phyloP scores from a whole-genome alignment of 2,329 filamentous ascomycete genomes.

The Neoarthrinium moseri region DNA sequence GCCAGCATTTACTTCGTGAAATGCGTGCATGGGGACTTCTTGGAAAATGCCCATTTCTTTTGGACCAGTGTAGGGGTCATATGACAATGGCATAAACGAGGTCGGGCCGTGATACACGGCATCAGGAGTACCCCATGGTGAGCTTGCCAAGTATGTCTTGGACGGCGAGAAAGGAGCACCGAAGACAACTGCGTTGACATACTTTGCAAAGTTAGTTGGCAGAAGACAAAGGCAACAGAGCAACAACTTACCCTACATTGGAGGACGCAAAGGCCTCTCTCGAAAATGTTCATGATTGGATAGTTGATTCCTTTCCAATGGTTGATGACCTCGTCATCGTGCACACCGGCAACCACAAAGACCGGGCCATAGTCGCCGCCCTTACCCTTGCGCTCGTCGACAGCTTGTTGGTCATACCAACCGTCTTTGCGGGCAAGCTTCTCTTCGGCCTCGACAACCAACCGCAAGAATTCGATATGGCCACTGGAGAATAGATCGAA shows the following conservation, averaged over 20 bases:
- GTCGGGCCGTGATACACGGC: slow-evolving; percentile 97
- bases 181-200: slow-evolving; percentile 84
- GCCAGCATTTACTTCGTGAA: slow-evolving; percentile 84
- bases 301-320: slow-evolving; percentile 97
- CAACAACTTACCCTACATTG: slow-evolving; percentile 75
- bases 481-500: slow-evolving; percentile 97
- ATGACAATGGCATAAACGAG: slow-evolving; percentile 77
- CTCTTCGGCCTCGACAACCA: slow-evolving; percentile 73
- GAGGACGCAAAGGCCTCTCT: slow-evolving; percentile 90
- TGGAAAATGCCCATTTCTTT: slow-evolving; percentile 83
- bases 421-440: slow-evolving; percentile 63
- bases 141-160: slow-evolving; percentile 70
- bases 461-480: slow-evolving; percentile 89
- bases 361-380: slow-evolving; percentile 77
- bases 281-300: slow-evolving; percentile 99
- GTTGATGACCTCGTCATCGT: slow-evolving; percentile 95
- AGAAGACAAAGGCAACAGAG: slow-evolving; percentile 10
- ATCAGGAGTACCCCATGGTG: slow-evolving; percentile 73
- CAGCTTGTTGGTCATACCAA: slow-evolving; percentile 70
- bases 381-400: slow-evolving; percentile 60
- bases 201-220: slow-evolving; percentile 47
- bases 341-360: slow-evolving; percentile 89
- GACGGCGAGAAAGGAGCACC: slow-evolving; percentile 85
- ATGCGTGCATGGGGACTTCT: slow-evolving; percentile 74
- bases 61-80: slow-evolving; percentile 78